Conservation (phyloP, 805 yeast genomes). For the Candida ulmi region DNA sequence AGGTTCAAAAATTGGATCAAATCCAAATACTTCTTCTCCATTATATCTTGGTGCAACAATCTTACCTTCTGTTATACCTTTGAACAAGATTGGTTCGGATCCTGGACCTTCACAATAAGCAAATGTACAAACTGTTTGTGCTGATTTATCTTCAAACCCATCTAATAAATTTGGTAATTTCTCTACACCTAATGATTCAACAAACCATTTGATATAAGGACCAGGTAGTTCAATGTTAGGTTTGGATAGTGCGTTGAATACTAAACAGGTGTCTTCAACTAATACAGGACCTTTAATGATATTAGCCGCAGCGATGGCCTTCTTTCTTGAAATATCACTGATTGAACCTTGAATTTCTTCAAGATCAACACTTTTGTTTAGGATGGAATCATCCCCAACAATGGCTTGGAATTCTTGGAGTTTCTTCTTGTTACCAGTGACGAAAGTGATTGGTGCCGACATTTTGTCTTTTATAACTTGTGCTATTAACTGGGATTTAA, state of each 20-base stretch:
- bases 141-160: constrained; percentile 79
- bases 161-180: constrained; percentile 74
- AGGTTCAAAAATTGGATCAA: constrained; percentile 92
- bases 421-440: constrained; percentile 87
- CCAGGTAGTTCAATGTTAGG: constrained; percentile 66
- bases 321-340: constrained; percentile 73
- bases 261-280: constrained; percentile 92
- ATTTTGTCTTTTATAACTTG: too few relatives aligned
- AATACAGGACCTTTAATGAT: constrained; percentile 71
- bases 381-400: constrained; percentile 46
- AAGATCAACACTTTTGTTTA: constrained; percentile 67
- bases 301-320: constrained; percentile 69
- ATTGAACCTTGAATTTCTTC: constrained; percentile 90
- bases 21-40: constrained; percentile 85
- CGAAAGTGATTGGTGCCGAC: constrained; percentile 48
- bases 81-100: constrained; percentile 65
- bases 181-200: constrained; percentile 64
- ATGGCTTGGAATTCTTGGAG: constrained; percentile 79
- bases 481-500: too few relatives aligned
- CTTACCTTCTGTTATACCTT: constrained; percentile 75
- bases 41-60: constrained; percentile 58
- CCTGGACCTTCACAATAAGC: constrained; percentile 87
- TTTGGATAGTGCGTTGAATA: constrained; percentile 71
- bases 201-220: constrained; percentile 93
- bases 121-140: constrained; percentile 86